A percentile compares a stretch with the other conserved stretches of the same genome.
These are phyloP conservation scores for Fusarium anthophilum DNA, from an alignment of 2,329 filamentous ascomycete species.

Conservation along the genomic window DNA sequence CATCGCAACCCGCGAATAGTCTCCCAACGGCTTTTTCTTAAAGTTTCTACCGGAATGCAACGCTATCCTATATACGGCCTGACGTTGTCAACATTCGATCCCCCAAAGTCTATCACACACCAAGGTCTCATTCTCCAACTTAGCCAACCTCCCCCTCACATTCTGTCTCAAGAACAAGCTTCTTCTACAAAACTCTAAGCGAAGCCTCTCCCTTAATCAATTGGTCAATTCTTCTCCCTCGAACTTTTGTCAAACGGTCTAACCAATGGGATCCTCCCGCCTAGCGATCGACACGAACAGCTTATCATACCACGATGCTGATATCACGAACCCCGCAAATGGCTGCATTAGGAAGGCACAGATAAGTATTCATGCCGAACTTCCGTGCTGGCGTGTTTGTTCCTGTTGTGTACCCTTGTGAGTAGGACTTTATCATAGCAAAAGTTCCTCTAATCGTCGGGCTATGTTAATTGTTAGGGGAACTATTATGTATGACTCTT, in stretches of 20 bases:
- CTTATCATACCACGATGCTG: slow-evolving; percentile 6
- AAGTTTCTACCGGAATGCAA: not conserved
- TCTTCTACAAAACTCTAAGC: not conserved
- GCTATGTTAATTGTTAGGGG: not conserved
- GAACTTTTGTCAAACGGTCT: not conserved
- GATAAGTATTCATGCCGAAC: slow-evolving; percentile 22
- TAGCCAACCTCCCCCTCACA: no score
- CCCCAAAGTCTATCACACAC: not conserved
- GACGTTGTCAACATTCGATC: not conserved
- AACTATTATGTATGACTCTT: not conserved
- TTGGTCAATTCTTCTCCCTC: not conserved
- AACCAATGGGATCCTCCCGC: not conserved
- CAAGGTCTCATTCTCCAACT: not conserved
- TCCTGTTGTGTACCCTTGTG: not conserved
- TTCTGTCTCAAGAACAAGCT: not conserved
- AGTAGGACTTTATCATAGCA: not conserved
- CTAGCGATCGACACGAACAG: not conserved
- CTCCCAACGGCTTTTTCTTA: not conserved
- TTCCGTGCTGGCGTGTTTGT: slow-evolving; percentile 6
- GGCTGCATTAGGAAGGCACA: slow-evolving; percentile 27
- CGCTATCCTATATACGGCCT: not conserved
- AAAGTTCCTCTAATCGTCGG: slow-evolving; percentile 5
- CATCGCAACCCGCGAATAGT: no score
- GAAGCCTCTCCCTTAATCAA: not conserved
- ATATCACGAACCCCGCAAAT: slow-evolving; percentile 18